These are phyloP conservation scores for Blastocladiella emersonii DNA, from an alignment of 371 early-diverging fungal species.

Conservation along the genomic window DNA sequence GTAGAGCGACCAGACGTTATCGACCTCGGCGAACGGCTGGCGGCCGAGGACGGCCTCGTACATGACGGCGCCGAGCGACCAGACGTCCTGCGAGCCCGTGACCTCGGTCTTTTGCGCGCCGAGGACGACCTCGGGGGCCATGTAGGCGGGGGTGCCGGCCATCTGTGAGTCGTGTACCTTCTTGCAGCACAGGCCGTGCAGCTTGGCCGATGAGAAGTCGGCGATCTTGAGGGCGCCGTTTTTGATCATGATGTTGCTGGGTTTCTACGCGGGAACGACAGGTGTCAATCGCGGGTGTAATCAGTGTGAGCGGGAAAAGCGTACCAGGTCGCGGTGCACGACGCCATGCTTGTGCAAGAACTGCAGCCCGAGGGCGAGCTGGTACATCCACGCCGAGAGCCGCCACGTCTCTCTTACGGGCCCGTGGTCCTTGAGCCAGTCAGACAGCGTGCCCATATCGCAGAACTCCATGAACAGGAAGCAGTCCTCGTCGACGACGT, in stretches of 20 bases:
- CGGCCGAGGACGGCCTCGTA: background rate
- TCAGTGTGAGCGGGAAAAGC: background rate
- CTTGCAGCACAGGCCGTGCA: background rate
- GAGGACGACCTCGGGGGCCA: background rate
- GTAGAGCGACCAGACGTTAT: conserved; percentile 1
- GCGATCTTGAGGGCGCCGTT: background rate
- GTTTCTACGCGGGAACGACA: background rate
- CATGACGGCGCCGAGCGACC: background rate
- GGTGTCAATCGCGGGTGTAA: background rate
- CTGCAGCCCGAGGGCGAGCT: background rate
- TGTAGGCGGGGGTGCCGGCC: background rate
- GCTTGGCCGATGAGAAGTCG: background rate
- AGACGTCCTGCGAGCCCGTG: background rate
- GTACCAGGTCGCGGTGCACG: background rate
- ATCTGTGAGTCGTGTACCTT: background rate
- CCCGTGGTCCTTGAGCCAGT: background rate
- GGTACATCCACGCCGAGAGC: background rate
- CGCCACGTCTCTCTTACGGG: background rate
- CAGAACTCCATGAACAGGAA: background rate
- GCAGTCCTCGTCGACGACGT: background rate
- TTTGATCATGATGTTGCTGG: background rate
- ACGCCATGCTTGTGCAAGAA: background rate
- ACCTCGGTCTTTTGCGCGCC: background rate
- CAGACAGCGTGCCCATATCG: background rate
- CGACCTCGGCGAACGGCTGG: background rate